Evolutionary conservation across 208 protist genomes (phyloP), one percentile per base, ranked within the genome.

Genomic region (Leishmania braziliensis): DNA sequence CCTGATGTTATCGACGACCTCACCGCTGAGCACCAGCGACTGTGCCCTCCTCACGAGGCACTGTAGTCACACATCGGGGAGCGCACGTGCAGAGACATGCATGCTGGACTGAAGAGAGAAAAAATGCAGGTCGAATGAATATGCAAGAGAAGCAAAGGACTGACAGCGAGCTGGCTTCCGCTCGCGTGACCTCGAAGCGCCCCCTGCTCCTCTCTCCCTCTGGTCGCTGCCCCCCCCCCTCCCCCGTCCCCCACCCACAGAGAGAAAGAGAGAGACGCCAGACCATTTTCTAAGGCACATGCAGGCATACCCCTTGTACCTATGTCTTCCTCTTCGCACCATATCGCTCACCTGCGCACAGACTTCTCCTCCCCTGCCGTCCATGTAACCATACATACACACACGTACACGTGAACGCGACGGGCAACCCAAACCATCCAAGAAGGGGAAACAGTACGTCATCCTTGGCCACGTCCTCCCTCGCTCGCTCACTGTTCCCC

Each of bases 1-100:
- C 95, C 95, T 36, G 71, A 81, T 9, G 91, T 98, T 23, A 91
- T 99, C 26, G 66, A 54, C 1, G 80, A 75, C 51, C 72, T 83
- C 63, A 79, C 79, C 74, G 51, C 74, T 10, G 65, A 79, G 74
- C 66, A 83, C 43, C n/a, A 51, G 16, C 60, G 53, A 9, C 53
- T 83, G 50, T 83, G 80, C 56, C 65, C 80, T 39, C 33, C 16
- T 10, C 5, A 79, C 36, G 56, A 71, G 54, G 62, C 46, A 3
- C 43, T 26, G 75, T 29, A 53, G 43, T 33, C 26, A 12, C 18
- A 5, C 1, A 43, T 33, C 20, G 1, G 23, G 71, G 39, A 9
- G 29, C 23, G 10, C 60, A 54, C 23, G 43, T n/a, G 33, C 26
- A 69, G 56, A 8, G 39, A 60, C 53, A 66, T 10, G 62, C 23